These are phyloP conservation scores for Borovskyia barvae DNA, from an alignment of 208 protist genomes.

Conservation along the genomic window DNA sequence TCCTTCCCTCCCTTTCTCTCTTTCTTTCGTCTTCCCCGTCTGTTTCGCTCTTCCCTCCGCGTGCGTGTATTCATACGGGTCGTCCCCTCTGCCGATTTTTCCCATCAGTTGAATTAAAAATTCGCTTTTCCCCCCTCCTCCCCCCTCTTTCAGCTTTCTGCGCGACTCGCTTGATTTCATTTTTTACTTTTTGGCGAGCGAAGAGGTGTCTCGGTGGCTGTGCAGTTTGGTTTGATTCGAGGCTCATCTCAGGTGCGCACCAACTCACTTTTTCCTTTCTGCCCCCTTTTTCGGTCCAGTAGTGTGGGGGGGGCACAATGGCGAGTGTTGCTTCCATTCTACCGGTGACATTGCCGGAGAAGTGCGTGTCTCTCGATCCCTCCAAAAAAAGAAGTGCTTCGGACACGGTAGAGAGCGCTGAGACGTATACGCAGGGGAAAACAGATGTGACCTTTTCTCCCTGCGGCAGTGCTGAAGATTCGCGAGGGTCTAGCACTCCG, in stretches of 20 bases:
- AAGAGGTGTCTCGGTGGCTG: too few relatives aligned
- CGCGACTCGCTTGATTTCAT: too few relatives aligned
- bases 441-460: conserved; percentile 5
- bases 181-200: too few relatives aligned
- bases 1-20: background rate
- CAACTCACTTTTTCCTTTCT: too few relatives aligned
- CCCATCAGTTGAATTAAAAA: too few relatives aligned
- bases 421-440: conserved; percentile 1
- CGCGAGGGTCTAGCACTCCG: conserved; percentile 8
- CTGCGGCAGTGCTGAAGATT: conserved; percentile 13
- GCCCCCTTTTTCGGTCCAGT: too few relatives aligned
- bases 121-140: background rate
- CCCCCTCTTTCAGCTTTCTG: background rate
- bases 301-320: too few relatives aligned
- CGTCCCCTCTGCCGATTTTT: background rate
- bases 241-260: too few relatives aligned
- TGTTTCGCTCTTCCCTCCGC: background rate
- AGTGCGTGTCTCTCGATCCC: background rate
- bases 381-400: conserved; percentile 14
- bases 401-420: conserved; percentile 7
- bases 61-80: background rate
- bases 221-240: too few relatives aligned
- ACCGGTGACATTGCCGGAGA: too few relatives aligned
- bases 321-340: too few relatives aligned
- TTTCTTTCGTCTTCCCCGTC: background rate